A percentile compares a stretch with the other conserved stretches of the same genome.
Evolutionary conservation across 345 rosid species (phyloP).

Genomic region (Orychophragmus violaceus): DNA sequence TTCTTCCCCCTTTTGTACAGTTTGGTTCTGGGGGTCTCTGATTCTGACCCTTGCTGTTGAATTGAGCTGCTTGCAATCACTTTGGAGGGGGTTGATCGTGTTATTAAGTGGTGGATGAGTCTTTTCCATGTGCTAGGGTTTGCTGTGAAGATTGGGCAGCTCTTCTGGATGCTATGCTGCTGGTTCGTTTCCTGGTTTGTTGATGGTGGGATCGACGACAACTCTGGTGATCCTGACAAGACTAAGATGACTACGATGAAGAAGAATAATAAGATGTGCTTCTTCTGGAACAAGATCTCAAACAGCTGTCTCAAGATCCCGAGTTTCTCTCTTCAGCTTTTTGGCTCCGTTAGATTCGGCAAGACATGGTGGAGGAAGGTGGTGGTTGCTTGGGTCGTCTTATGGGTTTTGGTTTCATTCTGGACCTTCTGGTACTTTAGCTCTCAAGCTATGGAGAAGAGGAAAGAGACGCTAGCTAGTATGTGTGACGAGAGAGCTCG

Average conservation of each 20-base stretch:
- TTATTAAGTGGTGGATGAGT: constrained; percentile 54
- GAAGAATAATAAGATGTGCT: constrained; percentile 49
- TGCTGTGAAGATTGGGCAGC: constrained; percentile 75
- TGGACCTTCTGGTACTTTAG: constrained; percentile 57
- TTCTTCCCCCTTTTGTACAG: neutral
- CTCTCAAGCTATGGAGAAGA: constrained; percentile 69
- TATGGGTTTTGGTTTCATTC: constrained; percentile 42
- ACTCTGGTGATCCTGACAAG: constrained; percentile 37
- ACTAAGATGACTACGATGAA: constrained; percentile 4
- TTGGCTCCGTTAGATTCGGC: constrained; percentile 52
- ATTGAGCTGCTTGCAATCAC: neutral
- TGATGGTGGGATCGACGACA: constrained; percentile 49
- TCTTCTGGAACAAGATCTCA: constrained; percentile 37
- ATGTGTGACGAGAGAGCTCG: constrained; percentile 99
- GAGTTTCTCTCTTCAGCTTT: constrained; percentile 42
- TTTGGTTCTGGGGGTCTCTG: neutral
- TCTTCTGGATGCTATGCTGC: constrained; percentile 78
- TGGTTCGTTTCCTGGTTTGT: constrained; percentile 64
- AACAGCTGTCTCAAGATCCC: constrained; percentile 42
- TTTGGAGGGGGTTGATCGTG: neutral
- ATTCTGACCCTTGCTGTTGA: neutral
- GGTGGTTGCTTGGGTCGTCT: constrained; percentile 53
- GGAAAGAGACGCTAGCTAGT: constrained; percentile 69
- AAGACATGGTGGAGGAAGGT: constrained; percentile 58
- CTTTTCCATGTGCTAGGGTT: constrained; percentile 67